Evolutionary conservation across 139 green algal genomes (phyloP), one percentile per base, ranked within the genome.

Genomic region (Haematococcus lacustris): DNA sequence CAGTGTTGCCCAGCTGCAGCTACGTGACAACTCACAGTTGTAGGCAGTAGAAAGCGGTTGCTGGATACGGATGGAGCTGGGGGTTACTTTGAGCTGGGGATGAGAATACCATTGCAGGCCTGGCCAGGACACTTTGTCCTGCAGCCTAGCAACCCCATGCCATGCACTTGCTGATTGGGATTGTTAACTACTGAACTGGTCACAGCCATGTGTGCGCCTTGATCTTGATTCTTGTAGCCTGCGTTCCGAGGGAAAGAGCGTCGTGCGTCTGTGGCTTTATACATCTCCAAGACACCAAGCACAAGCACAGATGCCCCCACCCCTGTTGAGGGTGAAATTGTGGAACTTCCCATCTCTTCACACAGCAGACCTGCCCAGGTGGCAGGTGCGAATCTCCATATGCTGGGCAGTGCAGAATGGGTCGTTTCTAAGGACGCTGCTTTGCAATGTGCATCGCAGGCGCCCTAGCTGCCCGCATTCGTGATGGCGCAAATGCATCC

Each of bases 181-280:
- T 57, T 57, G 17, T 57, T 21, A n/a, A 57, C 21, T 13, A n/a
- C 47, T 57, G 47, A n/a, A 13, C 21, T 13, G 47, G 17, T n/a
- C 21, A 57, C 13, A 21, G 47, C 47, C 47, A 57, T 21, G 21
- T 13, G 17, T n/a, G 13, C 17, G 13, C 17, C 47, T 13, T n/a
- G 47, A 13, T n/a, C 23, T 40, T 41, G 4, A 43, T 9, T 7
- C 47, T 80, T 83, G 41, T 80, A 88, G 75, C 82, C 83, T 23
- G 83, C 83, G 3, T 88, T 88, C 77, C 68, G 83, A 7, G 83
- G 86, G 51, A 76, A 66, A 1, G 70, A 77, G 65, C 76, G 71
- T 26, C 76, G 77, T 41, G 78, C 81, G 23, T 79, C 68, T 35
- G 64, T 88, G 28, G 83, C 83, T 26, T 62, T 88, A 28, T 88